These are phyloP conservation scores for Lactarius trivialis DNA, from an alignment of 768 basidiomycete species.

Conservation along the genomic window DNA sequence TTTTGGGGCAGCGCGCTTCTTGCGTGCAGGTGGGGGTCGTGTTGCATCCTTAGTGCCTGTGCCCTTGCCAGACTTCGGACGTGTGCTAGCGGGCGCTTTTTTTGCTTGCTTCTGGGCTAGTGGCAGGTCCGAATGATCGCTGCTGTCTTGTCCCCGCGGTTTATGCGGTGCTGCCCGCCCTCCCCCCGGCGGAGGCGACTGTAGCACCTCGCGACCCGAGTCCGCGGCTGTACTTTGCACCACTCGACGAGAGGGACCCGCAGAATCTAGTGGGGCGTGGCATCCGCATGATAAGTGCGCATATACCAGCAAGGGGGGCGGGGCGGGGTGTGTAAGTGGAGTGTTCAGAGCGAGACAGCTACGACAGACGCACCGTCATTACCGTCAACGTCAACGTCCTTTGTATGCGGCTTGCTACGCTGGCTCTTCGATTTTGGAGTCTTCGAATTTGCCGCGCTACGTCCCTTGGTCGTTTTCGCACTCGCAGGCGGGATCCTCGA, in stretches of 20 bases:
- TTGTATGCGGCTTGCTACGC: not conserved
- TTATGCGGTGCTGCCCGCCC: not conserved
- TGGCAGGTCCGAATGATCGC: constrained; percentile 1
- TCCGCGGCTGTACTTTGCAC: not conserved
- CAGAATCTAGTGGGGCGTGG: not conserved
- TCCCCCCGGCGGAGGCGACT: not conserved
- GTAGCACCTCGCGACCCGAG: not conserved
- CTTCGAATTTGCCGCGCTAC: not conserved
- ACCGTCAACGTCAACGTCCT: not conserved
- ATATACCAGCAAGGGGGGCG: not conserved
- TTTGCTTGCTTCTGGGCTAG: constrained; percentile 1
- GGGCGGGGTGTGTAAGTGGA: not conserved
- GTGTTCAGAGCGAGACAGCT: not conserved
- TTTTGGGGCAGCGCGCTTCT: not conserved
- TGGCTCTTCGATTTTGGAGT: not conserved
- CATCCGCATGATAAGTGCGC: not conserved
- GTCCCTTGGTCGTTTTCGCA: not conserved
- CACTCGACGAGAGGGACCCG: not conserved
- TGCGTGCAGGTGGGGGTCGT: not conserved
- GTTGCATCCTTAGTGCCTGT: not conserved
- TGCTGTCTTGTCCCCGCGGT: not conserved
- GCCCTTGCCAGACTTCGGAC: not conserved
- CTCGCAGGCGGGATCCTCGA: not conserved
- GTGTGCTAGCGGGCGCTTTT: not conserved
- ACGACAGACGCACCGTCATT: not conserved